A percentile compares a stretch with the other conserved stretches of the same genome.
phyloP scores from a whole-genome alignment of 2,329 filamentous ascomycete genomes.

The Dactylellina cionopaga region DNA sequence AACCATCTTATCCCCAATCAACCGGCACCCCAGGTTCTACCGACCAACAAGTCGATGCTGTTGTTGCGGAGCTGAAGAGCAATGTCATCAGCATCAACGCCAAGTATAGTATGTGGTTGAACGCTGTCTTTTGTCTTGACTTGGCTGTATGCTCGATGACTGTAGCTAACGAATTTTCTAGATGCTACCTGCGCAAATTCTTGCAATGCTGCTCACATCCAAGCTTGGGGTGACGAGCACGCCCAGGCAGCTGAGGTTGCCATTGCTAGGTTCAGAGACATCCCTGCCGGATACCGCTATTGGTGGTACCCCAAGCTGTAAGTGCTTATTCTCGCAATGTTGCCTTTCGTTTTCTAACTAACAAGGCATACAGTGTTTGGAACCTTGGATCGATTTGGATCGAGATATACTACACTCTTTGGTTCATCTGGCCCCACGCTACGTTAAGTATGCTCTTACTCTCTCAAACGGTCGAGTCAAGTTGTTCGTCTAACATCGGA shows the following conservation, averaged over 20 bases:
- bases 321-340: background rate
- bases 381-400: constrained; percentile 51
- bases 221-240: constrained; percentile 47
- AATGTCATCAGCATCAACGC: constrained; percentile 46
- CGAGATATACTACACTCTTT: constrained; percentile 47
- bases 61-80: constrained; percentile 28
- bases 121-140: no score
- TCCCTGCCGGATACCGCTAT: constrained; percentile 36
- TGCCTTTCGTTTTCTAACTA: background rate
- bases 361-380: constrained; percentile 37
- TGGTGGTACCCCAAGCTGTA: constrained; percentile 51
- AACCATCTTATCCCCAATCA: constrained; percentile 46
- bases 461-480: no score
- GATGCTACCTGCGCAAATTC: constrained; percentile 36
- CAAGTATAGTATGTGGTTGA: constrained; percentile 29
- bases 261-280: constrained; percentile 4
- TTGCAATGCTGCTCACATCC: constrained; percentile 30
- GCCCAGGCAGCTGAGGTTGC: constrained; percentile 29
- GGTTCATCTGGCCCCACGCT: constrained; percentile 47
- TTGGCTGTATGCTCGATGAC: no score
- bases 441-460: constrained; percentile 21
- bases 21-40: constrained; percentile 30
- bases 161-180: background rate
- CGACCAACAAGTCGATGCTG: constrained; percentile 37
- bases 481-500: no score